Percentiles rank a stretch among this genome's conserved stretches.
Conservation (phyloP, 768 basidiomycete species). For the Gautieria morchelliformis region DNA sequence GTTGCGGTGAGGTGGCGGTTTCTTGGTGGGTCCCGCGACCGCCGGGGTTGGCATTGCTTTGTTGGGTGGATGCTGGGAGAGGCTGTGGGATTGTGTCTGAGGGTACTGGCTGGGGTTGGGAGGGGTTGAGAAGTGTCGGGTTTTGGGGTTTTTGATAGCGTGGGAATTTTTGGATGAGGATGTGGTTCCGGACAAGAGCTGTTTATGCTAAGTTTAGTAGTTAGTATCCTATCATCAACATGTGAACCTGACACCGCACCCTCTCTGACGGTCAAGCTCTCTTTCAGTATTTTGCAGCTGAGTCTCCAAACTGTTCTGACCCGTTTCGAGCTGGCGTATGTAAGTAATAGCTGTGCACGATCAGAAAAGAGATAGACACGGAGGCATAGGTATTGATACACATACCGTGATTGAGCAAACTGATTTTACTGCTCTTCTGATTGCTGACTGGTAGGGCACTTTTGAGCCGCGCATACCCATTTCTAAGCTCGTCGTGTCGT, state of each 20-base stretch:
- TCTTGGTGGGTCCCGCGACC: no score
- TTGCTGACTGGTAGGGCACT: constrained; percentile 81
- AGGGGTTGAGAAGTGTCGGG: no score
- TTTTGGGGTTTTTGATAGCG: no score
- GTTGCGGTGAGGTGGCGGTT: no score
- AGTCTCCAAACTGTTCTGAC: constrained; percentile 64
- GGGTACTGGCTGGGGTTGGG: no score
- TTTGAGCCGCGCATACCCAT: constrained; percentile 85
- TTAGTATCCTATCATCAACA: no score
- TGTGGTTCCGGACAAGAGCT: no score
- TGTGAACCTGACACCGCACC: constrained; percentile 22
- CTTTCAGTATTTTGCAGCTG: constrained; percentile 68
- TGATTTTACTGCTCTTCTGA: constrained; percentile 91
- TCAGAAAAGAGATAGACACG: constrained; percentile 9
- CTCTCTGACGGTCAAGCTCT: constrained; percentile 71
- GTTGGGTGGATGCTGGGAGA: no score
- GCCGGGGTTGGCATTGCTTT: no score
- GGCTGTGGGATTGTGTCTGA: no score
- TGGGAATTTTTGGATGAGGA: no score
- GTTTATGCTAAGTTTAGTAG: no score
- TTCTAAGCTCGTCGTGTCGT: constrained; percentile 83
- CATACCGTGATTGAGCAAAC: constrained; percentile 74
- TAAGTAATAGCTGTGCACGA: constrained; percentile 48
- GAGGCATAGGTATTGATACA: constrained; percentile 10
- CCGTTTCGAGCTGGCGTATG: constrained; percentile 78